These are phyloP conservation scores for Candida michaelii DNA, from an alignment of 805 yeast genomes.

Conservation along the genomic window DNA sequence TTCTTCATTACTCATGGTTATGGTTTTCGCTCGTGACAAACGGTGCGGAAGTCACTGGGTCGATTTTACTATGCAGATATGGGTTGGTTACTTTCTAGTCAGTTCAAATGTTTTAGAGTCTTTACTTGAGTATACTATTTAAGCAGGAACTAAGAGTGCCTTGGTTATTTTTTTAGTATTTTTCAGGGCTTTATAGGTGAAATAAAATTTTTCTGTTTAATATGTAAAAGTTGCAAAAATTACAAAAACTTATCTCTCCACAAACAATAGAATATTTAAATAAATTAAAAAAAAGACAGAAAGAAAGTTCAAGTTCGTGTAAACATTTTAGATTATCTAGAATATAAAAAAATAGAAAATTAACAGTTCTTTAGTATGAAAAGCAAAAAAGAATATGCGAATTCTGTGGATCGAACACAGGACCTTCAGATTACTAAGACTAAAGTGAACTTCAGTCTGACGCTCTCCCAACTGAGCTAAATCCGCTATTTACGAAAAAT, in stretches of 20 bases:
- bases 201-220: not conserved
- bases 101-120: no score
- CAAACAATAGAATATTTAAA: not conserved
- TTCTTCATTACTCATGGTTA: conserved; percentile 4
- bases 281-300: not conserved
- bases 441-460: conserved; percentile 35
- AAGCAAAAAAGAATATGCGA: conserved; percentile 42
- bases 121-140: no score
- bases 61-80: not conserved
- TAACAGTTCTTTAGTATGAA: no score
- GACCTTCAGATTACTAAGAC: conserved; percentile 66
- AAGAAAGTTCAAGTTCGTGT: no score
- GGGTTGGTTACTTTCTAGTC: no score
- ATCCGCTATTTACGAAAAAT: conserved; percentile 21
- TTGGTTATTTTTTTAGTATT: not conserved
- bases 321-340: no score
- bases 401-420: conserved; percentile 85
- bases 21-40: conserved; percentile 20
- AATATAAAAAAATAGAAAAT: no score
- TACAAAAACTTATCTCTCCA: not conserved
- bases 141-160: no score
- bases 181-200: not conserved
- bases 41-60: conserved; percentile 24
- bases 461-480: conserved; percentile 42
- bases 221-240: not conserved